phyloP scores from a whole-genome alignment of 345 rosid species.

The Barbarea vulgaris region DNA sequence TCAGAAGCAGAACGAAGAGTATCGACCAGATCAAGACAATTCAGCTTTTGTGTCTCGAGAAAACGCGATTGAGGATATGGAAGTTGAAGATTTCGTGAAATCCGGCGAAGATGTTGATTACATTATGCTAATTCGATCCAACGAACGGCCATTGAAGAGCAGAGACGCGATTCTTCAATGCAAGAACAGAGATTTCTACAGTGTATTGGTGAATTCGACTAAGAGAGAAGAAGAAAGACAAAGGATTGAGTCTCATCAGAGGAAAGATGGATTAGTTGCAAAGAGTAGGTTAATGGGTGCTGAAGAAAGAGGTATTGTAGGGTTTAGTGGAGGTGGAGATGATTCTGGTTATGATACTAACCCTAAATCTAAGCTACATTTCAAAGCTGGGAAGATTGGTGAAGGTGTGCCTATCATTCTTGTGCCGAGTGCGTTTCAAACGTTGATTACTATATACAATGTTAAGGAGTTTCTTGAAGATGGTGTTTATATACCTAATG shows the following conservation, averaged over 20 bases:
- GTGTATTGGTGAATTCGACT: constrained; percentile 74
- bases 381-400: constrained; percentile 80
- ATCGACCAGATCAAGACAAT: constrained; percentile 46
- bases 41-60: constrained; percentile 37
- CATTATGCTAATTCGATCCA: constrained; percentile 51
- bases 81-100: constrained; percentile 36
- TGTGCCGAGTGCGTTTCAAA: constrained; percentile 93
- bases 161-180: constrained; percentile 71
- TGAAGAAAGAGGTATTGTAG: constrained; percentile 80
- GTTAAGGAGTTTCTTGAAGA: constrained; percentile 95
- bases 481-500: constrained; percentile 80
- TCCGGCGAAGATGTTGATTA: constrained; percentile 39
- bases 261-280: constrained; percentile 95
- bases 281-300: constrained; percentile 82
- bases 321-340: constrained; percentile 61
- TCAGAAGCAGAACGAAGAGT: constrained; percentile 45
- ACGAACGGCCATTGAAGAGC: constrained; percentile 81
- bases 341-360: constrained; percentile 59
- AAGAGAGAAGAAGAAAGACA: constrained; percentile 87
- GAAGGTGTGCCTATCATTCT: constrained; percentile 94
- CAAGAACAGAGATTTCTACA: constrained; percentile 71
- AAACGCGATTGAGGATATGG: constrained; percentile 22
- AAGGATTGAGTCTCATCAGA: constrained; percentile 86
- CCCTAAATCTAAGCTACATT: constrained; percentile 62
- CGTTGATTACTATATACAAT: constrained; percentile 83